These are phyloP conservation scores for Cyclotella choctawhatcheeana DNA, from an alignment of 108 stramenopile species.

Conservation along the genomic window DNA sequence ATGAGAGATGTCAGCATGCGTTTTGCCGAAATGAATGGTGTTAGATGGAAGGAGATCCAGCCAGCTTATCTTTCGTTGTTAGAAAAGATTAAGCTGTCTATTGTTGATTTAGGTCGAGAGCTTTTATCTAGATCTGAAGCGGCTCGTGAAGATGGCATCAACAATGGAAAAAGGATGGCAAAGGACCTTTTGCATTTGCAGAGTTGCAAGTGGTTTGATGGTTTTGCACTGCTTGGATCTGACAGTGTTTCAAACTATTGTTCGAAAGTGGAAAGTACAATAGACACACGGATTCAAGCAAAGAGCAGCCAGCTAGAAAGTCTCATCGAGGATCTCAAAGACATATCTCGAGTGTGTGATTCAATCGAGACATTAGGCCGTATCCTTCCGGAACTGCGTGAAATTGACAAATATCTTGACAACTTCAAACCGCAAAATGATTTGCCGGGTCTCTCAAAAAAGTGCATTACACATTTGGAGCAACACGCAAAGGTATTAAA, in stretches of 20 bases:
- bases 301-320: slow-evolving; percentile 20
- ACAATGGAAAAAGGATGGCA: neutral
- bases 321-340: neutral
- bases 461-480: neutral
- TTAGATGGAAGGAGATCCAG: neutral
- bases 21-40: neutral
- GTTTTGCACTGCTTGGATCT: neutral
- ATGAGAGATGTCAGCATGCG: neutral
- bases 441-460: neutral
- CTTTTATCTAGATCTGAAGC: neutral
- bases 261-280: slow-evolving; percentile 6
- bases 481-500: neutral
- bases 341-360: neutral
- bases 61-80: neutral
- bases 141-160: neutral
- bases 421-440: neutral
- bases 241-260: slow-evolving; percentile 3
- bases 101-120: neutral
- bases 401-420: slow-evolving; percentile 18
- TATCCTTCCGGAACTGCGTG: slow-evolving; percentile 38
- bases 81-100: slow-evolving; percentile 14
- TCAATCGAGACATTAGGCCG: slow-evolving; percentile 7
- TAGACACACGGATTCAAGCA: slow-evolving; percentile 17
- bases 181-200: slow-evolving; percentile 14
- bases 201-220: neutral